A percentile compares a stretch with the other conserved stretches of the same genome.
These are phyloP conservation scores for Cymbopogon citratus DNA, from an alignment of 176 grass and related monocot species.

Conservation along the genomic window DNA sequence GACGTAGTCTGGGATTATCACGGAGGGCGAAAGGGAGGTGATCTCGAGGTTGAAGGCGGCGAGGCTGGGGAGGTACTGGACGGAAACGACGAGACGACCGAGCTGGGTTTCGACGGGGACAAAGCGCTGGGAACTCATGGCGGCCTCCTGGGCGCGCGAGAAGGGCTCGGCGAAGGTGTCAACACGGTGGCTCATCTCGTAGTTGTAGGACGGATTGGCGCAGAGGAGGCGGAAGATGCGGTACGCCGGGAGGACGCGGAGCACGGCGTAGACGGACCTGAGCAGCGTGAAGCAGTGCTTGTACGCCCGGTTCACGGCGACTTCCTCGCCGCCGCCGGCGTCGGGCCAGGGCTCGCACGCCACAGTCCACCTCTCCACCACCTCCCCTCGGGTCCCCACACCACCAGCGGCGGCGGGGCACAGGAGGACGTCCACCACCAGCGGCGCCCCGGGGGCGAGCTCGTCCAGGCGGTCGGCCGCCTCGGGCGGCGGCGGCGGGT, in stretches of 20 bases:
- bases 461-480: constrained; percentile 44
- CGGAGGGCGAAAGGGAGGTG: constrained; percentile 52
- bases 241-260: constrained; percentile 75
- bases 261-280: constrained; percentile 54
- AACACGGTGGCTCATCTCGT: constrained; percentile 67
- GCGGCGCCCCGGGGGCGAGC: constrained; percentile 37
- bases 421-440: constrained; percentile 59
- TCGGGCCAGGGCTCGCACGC: constrained; percentile 57
- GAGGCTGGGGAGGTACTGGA: constrained; percentile 67
- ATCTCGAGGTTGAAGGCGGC: constrained; percentile 72
- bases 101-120: constrained; percentile 66
- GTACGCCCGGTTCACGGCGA: constrained; percentile 65
- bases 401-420: constrained; percentile 27
- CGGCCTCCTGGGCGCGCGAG: constrained; percentile 59
- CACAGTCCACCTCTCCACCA: constrained; percentile 73
- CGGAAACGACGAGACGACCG: constrained; percentile 66
- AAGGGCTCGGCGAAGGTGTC: constrained; percentile 67
- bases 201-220: constrained; percentile 73
- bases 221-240: constrained; percentile 68
- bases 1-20: constrained; percentile 69
- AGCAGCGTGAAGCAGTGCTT: constrained; percentile 73
- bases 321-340: constrained; percentile 33
- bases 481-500: constrained; percentile 46
- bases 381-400: constrained; percentile 22
- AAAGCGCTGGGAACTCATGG: constrained; percentile 50